Evolutionary conservation across 495 filamentous ascomycete genomes (phyloP), one percentile per base, ranked within the genome.

Genomic region (Penicillium bialowiezense): DNA sequence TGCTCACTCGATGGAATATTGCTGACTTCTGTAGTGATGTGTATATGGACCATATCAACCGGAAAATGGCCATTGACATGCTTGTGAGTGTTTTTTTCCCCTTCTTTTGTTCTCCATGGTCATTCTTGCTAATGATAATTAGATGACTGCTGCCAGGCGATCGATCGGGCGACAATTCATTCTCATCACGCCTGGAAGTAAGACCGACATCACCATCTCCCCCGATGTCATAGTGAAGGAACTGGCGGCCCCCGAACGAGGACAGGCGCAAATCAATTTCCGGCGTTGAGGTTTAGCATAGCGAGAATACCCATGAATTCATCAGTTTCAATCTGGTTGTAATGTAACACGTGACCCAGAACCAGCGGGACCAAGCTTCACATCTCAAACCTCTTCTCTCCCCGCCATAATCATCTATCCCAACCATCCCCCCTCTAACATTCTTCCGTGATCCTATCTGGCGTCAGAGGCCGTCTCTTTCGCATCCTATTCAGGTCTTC

Each of bases 41-140:
- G 33, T 99, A 95, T 72, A 99, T 99, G 93, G 93, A 99, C 59
- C 87, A 84, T 53, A 89, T 97, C 47, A 99, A 99, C 65, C 82
- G 93, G 36, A 90, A 89, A 44, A 87, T 95, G 58, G 92, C 88
- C 57, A 95, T 95, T 53, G 87, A 88, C 52, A 91, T 97, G 90
- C 92, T 99, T 59, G 89, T 91, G 73, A 70, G 84, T 72, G 1
- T 7, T 8, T 18, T 20, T 19, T 7, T 23, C 33, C n/a, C 21
- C 18, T 20, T 41, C 18, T 43, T 42, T 15, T 29, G n/a, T 19
- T 28, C 17, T 12, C n/a, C n/a, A n/a, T n/a, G n/a, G n/a, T n/a
- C n/a, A n/a, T n/a, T n/a, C n/a, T n/a, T n/a, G n/a, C n/a, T n/a
- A n/a, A n/a, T n/a, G n/a, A n/a, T n/a, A n/a, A n/a, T n/a, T n/a